phyloP scores from a whole-genome alignment of 1,139 yeast genomes.

The Pichia sp. region DNA sequence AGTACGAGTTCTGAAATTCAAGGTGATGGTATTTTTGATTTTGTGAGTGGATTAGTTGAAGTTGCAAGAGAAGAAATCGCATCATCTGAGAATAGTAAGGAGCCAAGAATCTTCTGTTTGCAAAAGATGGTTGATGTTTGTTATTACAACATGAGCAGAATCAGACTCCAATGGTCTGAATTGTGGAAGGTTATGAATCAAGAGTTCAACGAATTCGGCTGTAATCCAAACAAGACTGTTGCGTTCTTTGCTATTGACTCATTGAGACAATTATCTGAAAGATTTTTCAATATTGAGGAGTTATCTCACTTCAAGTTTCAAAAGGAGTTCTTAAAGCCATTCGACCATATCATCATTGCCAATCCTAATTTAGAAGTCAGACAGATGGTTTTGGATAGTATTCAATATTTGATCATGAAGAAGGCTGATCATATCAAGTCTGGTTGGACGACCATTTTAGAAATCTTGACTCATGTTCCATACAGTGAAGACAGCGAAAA shows the following conservation, averaged over 20 bases:
- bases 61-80: slow-evolving; percentile 92
- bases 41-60: slow-evolving; percentile 81
- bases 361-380: slow-evolving; percentile 71
- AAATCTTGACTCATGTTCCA: slow-evolving; percentile 69
- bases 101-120: slow-evolving; percentile 88
- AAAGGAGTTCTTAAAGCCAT: slow-evolving; percentile 89
- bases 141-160: slow-evolving; percentile 95
- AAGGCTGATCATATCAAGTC: slow-evolving; percentile 77
- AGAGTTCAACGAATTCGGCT: slow-evolving; percentile 83
- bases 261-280: slow-evolving; percentile 84
- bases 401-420: slow-evolving; percentile 80
- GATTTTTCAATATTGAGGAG: slow-evolving; percentile 92
- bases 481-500: slow-evolving; percentile 47
- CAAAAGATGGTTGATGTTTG: slow-evolving; percentile 97
- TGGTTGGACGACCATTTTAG: slow-evolving; percentile 93
- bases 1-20: slow-evolving; percentile 77
- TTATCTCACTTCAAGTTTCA: slow-evolving; percentile 95
- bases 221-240: slow-evolving; percentile 71
- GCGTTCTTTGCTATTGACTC: slow-evolving; percentile 94
- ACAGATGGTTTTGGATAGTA: slow-evolving; percentile 89
- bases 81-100: slow-evolving; percentile 75
- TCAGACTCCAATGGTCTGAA: slow-evolving; percentile 95
- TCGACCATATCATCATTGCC: slow-evolving; percentile 72
- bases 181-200: slow-evolving; percentile 94
- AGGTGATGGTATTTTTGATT: slow-evolving; percentile 83